Evolutionary conservation across 768 basidiomycete genomes (phyloP).

Genomic region (Mycena venus): DNA sequence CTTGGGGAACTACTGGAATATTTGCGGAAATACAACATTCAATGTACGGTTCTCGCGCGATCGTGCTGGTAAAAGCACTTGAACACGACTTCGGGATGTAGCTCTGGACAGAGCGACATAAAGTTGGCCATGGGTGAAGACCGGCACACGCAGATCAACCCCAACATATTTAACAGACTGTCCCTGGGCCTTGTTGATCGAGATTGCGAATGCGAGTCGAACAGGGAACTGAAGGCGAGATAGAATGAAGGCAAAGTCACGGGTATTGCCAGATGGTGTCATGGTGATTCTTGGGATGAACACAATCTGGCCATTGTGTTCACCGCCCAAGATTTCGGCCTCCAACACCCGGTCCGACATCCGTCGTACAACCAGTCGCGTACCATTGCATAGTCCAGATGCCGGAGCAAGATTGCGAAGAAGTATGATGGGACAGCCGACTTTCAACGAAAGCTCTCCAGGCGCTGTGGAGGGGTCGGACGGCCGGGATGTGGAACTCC

Average conservation of each 20-base stretch:
- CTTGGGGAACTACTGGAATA: not conserved
- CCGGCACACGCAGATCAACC: not conserved
- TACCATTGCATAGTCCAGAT: not conserved
- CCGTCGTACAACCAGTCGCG: not conserved
- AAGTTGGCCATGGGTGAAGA: not conserved
- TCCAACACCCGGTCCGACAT: not conserved
- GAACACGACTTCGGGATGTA: not conserved
- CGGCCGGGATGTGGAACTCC: too few species aligned
- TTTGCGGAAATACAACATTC: conserved; percentile 4
- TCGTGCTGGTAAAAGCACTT: not conserved
- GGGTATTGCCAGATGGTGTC: not conserved
- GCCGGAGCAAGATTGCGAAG: not conserved
- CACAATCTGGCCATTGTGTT: not conserved
- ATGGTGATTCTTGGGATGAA: conserved; percentile 2
- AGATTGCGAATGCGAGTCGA: not conserved
- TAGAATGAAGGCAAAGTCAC: not conserved
- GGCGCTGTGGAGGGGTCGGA: too few species aligned
- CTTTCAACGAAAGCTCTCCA: not conserved
- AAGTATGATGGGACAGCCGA: not conserved
- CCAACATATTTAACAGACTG: too few species aligned
- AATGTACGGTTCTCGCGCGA: not conserved
- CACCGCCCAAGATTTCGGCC: not conserved
- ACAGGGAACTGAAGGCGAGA: conserved; percentile 5
- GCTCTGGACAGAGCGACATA: conserved; percentile 2
- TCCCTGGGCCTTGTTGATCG: too few species aligned